Evolutionary conservation across 768 basidiomycete species (phyloP), one percentile per base, ranked within the genome.

Genomic region (Tylopilus vinaceipallidus): DNA sequence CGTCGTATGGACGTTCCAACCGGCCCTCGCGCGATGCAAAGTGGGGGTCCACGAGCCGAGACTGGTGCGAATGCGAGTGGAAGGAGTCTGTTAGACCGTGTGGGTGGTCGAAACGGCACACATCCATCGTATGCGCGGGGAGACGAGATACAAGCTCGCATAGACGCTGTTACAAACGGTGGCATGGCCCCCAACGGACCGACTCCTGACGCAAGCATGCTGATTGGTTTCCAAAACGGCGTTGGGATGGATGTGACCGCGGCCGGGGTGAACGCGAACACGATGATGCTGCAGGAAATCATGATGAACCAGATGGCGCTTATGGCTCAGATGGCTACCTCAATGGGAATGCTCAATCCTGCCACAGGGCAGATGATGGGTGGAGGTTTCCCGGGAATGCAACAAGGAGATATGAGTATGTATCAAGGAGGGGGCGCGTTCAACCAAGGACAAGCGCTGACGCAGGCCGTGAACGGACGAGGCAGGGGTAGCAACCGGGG

Each of bases 281-380:
- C 87, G 34, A 56, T 89, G 52, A 70, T 86, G 69, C 68, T 95
- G 57, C 92, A 93, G 68, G 91, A 91, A 64, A 86, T 94, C 79
- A 84, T 94, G 82, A 84, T 89, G 80, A 88, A 80, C 66, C 87
- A 93, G 65, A 91, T 91, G 88, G 86, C 90, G 23, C 76, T 95
- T 61, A 94, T 95, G 93, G 83, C 88, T 47, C 91, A 94, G 71
- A 89, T 95, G 84, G 88, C 89, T 35, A 77, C 83, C 26, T 84
- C 82, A 30, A 86, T 92, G 80, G 88, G 85, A 24, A 85, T 91
- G 66, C 75, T 89, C 56, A 82, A 80, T 58, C 80, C 84, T 12
- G 62, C 70, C 20, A 73, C 76, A 10, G 81, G 77, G 9, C 82
- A 81, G 60, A 81, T 80, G 56, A 73, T 76, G 70, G 75, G 71